phyloP scores from a whole-genome alignment of 1,284 basidiomycete species.

The Microbotryum silenes-acaulis region DNA sequence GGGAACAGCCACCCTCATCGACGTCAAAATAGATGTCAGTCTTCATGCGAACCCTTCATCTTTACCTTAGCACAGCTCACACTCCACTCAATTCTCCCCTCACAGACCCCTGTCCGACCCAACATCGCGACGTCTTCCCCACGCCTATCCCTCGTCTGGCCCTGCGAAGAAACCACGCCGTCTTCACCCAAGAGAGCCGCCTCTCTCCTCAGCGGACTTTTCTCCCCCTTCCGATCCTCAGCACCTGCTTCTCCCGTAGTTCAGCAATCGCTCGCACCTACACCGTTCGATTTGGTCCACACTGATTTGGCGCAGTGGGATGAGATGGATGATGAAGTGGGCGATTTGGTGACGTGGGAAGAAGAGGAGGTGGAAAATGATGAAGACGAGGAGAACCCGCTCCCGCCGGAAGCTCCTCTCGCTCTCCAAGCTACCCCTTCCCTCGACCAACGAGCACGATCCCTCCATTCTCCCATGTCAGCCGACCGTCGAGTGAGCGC shows the following conservation, averaged over 20 bases:
- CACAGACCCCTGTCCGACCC: background rate
- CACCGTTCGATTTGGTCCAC: background rate
- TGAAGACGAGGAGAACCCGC: background rate
- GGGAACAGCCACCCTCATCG: background rate
- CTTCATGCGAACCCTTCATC: too few species aligned
- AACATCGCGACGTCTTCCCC: background rate
- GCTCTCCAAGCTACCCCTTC: background rate
- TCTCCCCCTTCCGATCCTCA: background rate
- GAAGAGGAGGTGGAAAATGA: background rate
- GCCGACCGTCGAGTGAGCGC: background rate
- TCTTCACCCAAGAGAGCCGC: background rate
- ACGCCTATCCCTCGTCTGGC: background rate
- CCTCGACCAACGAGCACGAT: conserved; percentile 2
- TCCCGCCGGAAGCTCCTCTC: background rate
- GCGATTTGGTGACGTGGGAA: conserved; percentile 5
- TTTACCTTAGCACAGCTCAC: too few species aligned
- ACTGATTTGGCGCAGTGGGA: background rate
- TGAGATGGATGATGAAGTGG: background rate
- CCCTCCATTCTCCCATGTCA: background rate
- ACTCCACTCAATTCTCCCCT: too few species aligned
- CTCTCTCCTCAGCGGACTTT: background rate
- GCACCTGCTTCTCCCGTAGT: background rate
- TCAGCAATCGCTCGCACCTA: background rate
- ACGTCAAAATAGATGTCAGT: background rate
- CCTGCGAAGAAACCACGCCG: background rate